phyloP scores from a whole-genome alignment of 805 yeast species.

The Ogataea pilisensis region DNA sequence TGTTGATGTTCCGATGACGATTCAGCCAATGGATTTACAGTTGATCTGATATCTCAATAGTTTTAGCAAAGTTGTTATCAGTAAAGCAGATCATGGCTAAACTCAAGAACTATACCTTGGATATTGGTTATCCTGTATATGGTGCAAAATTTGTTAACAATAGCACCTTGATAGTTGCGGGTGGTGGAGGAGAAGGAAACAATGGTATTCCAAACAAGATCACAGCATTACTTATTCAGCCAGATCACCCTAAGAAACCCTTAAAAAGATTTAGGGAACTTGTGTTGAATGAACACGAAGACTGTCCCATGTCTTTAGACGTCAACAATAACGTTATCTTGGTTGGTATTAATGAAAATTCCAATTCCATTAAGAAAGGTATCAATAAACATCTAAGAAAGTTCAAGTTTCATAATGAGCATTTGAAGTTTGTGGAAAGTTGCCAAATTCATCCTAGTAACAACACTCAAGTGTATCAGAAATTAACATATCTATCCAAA shows the following conservation, averaged over 20 bases:
- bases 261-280: conserved; percentile 63
- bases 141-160: conserved; percentile 69
- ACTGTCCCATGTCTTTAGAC: conserved; percentile 84
- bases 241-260: conserved; percentile 41
- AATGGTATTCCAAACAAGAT: conserved; percentile 85
- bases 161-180: conserved; percentile 64
- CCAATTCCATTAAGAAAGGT: conserved; percentile 53
- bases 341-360: conserved; percentile 73
- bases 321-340: conserved; percentile 49
- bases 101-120: conserved; percentile 21
- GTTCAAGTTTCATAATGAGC: conserved; percentile 55
- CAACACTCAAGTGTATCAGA: conserved; percentile 56
- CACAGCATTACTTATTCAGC: conserved; percentile 58
- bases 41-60: no score
- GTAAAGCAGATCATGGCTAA: no score
- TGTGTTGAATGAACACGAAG: conserved; percentile 52
- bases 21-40: no score
- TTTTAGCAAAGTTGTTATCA: no score
- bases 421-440: conserved; percentile 54
- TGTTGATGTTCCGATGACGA: no score
- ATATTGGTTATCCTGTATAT: conserved; percentile 70
- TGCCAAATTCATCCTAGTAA: conserved; percentile 52
- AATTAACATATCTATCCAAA: conserved; percentile 51
- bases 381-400: conserved; percentile 70
- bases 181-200: conserved; percentile 96